Conservation (phyloP, 2,329 filamentous ascomycete species). For the Aureobasidium sp. region DNA sequence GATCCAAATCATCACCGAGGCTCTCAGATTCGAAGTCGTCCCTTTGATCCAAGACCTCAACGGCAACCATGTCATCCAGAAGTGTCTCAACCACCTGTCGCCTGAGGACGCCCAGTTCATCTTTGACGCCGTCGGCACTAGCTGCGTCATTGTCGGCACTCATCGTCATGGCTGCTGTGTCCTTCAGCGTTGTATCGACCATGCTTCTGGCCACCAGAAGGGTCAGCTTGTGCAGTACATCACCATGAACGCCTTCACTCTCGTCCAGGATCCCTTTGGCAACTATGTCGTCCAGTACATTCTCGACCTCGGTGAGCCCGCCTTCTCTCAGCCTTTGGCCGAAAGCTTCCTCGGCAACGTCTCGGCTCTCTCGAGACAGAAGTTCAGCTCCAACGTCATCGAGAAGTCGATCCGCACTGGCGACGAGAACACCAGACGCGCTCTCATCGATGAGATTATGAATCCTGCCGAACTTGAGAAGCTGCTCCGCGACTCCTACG, state of each 20-base stretch:
- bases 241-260: conserved; percentile 75
- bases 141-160: conserved; percentile 87
- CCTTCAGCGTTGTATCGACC: conserved; percentile 94
- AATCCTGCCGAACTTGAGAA: conserved; percentile 71
- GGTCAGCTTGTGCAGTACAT: conserved; percentile 78
- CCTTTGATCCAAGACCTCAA: conserved; percentile 95
- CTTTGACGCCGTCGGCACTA: conserved; percentile 81
- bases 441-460: conserved; percentile 79
- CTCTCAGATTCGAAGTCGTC: conserved; percentile 77
- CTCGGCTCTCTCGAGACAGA: conserved; percentile 75
- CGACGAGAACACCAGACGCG: conserved; percentile 63
- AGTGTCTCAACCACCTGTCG: conserved; percentile 91
- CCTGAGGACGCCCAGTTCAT: conserved; percentile 87
- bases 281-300: conserved; percentile 99
- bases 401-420: conserved; percentile 87
- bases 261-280: conserved; percentile 95
- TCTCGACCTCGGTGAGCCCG: conserved; percentile 77
- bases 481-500: conserved; percentile 84
- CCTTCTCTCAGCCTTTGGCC: conserved; percentile 85
- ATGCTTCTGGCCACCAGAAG: conserved; percentile 86
- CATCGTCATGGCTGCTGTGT: conserved; percentile 98
- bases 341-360: conserved; percentile 69
- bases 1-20: conserved; percentile 77
- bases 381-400: conserved; percentile 98
- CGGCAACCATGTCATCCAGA: conserved; percentile 98